Conservation (phyloP, 164 flowering plant species). For the Stephania japonica region DNA sequence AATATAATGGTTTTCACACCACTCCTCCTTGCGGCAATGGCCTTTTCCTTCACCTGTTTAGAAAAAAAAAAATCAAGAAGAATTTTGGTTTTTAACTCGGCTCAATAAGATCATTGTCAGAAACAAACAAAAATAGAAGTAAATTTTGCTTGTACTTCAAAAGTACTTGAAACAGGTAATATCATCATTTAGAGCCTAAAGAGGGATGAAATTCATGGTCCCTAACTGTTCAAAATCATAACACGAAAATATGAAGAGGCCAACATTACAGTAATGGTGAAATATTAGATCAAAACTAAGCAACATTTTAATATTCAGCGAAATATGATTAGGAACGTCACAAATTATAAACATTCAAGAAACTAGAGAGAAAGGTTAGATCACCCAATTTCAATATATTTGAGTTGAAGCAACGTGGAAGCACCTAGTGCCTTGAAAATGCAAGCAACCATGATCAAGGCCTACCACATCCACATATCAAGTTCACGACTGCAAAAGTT, state of each 20-base stretch:
- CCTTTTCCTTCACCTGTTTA: conserved; percentile 91
- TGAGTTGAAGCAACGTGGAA: background rate
- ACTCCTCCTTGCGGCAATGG: conserved; percentile 94
- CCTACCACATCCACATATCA: background rate
- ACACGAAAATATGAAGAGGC: background rate
- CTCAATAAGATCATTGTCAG: background rate
- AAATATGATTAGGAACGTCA: background rate
- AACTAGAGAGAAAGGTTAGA: background rate
- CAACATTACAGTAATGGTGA: background rate
- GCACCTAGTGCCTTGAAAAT: background rate
- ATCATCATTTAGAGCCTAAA: background rate
- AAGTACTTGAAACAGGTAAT: background rate
- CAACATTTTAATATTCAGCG: background rate
- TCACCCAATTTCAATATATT: background rate
- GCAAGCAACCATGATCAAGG: background rate
- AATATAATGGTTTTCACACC: conserved; percentile 79
- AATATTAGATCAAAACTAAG: background rate
- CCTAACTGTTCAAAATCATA: background rate
- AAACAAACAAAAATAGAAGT: background rate
- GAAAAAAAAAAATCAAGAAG: background rate
- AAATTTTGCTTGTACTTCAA: background rate
- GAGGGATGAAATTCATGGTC: background rate
- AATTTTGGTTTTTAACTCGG: background rate
- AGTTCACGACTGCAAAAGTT: background rate
- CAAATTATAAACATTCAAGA: background rate